Conservation (phyloP, 768 basidiomycete species). For the Kwoniella botswanensis region DNA sequence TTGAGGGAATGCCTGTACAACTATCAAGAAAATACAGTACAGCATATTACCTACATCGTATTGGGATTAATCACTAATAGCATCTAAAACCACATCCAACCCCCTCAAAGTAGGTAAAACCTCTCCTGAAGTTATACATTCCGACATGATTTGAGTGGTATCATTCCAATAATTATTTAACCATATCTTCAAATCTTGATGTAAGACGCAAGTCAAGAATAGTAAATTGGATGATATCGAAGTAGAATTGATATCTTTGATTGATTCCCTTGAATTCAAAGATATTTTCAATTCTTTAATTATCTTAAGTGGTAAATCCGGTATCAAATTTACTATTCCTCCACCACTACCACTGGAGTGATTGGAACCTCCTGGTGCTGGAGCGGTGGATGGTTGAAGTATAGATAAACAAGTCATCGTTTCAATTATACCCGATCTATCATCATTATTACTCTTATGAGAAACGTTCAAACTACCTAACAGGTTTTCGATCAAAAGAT, state of each 20-base stretch:
- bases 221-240: constrained; percentile 28
- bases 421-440: constrained; percentile 37
- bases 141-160: constrained; percentile 41
- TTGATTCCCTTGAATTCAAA: constrained; percentile 27
- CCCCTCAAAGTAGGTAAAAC: constrained; percentile 42
- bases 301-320: constrained; percentile 42
- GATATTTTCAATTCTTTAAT: constrained; percentile 34
- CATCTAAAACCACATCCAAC: constrained; percentile 43
- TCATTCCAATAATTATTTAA: constrained; percentile 45
- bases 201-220: constrained; percentile 30
- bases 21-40: background rate
- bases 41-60: background rate
- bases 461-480: constrained; percentile 19
- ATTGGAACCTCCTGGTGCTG: background rate
- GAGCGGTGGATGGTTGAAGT: constrained; percentile 25
- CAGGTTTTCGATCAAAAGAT: constrained; percentile 42
- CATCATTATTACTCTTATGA: constrained; percentile 27
- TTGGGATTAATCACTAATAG: constrained; percentile 18
- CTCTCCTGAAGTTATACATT: constrained; percentile 38
- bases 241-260: constrained; percentile 26
- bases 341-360: background rate
- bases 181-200: constrained; percentile 30
- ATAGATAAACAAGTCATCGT: constrained; percentile 42
- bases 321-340: constrained; percentile 20
- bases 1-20: too few relatives aligned